Evolutionary conservation across 1,284 basidiomycete genomes (phyloP), one percentile per base, ranked within the genome.

Genomic region (Cutaneotrichosporon sp.): DNA sequence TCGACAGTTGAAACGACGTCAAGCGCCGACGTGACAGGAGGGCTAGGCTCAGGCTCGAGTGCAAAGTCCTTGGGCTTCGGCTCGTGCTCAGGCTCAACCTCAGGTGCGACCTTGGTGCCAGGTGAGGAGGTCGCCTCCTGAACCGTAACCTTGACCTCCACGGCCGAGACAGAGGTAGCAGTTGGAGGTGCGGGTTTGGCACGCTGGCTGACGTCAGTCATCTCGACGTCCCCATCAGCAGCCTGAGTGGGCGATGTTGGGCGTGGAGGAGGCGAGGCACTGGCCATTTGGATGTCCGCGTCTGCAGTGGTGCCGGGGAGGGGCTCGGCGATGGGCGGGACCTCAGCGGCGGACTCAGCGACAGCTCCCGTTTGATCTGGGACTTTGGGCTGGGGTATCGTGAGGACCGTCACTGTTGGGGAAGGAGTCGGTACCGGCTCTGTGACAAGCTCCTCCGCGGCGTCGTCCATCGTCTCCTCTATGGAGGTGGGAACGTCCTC

Each of bases 211-310:
- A 30, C 57, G 21, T 49, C 50, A 9, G 32, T 47, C 58, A 65
- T 62, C 51, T 58, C 60, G 11, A 65, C 56, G 13, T 64, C 58
- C 34, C 42, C 59, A 26, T 52, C 51, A 9, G 42, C 51, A n/a
- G 31, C 31, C 6, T 14, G 11, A 26, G 11, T 21, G 16, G 52
- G 30, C 21, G 60, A 21, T 6, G 34, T 36, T 1, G 21, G 10
- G n/a, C 16, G 40, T 10, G 56, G 56, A 2, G 61, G 42, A 1
- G 38, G 16, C 4, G 50, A 49, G 2, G 38, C 14, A n/a, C 61
- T 63, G n/a, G 60, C 52, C 64, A 65, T 65, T 30, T 38, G 21
- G 16, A 65, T 56, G 49, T 65, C 64, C 18, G 47, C n/a, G 47
- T 50, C 47, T 7, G n/a, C 47, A 50, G 47, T 2, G 47, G 26